Evolutionary conservation across 441 rosid genomes (phyloP).

Genomic region (Jatropha multifida): DNA sequence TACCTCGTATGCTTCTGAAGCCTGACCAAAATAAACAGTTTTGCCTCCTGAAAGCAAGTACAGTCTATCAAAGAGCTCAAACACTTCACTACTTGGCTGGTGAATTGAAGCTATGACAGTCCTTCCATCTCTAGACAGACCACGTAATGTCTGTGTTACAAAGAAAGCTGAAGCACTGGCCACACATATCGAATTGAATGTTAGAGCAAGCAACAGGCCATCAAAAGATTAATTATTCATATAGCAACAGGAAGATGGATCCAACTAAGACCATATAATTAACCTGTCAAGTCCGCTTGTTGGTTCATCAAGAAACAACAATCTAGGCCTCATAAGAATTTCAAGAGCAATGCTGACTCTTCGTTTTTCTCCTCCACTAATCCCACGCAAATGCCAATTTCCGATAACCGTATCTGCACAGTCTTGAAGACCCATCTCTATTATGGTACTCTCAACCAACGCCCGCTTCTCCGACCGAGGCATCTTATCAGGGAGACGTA

Average conservation of each 20-base stretch:
- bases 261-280: not conserved
- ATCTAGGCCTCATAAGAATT: conserved; percentile 89
- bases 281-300: conserved; percentile 96
- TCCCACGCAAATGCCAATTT: conserved; percentile 95
- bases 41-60: conserved; percentile 93
- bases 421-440: conserved; percentile 96
- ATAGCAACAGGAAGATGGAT: too few relatives aligned
- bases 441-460: conserved; percentile 76
- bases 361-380: conserved; percentile 96
- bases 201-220: not conserved
- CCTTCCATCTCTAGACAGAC: conserved; percentile 90
- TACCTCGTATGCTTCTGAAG: conserved; percentile 89
- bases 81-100: conserved; percentile 96
- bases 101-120: conserved; percentile 92
- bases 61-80: conserved; percentile 82
- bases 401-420: conserved; percentile 93
- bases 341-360: conserved; percentile 96
- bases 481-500: conserved; percentile 92
- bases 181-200: too few relatives aligned
- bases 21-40: conserved; percentile 86
- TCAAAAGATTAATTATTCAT: not conserved
- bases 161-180: conserved; percentile 95
- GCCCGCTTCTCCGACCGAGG: conserved; percentile 76
- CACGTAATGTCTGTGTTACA: conserved; percentile 84
- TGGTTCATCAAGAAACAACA: conserved; percentile 97